Conservation (phyloP, 2,329 filamentous ascomycete genomes). For the Camillea tinctor region DNA sequence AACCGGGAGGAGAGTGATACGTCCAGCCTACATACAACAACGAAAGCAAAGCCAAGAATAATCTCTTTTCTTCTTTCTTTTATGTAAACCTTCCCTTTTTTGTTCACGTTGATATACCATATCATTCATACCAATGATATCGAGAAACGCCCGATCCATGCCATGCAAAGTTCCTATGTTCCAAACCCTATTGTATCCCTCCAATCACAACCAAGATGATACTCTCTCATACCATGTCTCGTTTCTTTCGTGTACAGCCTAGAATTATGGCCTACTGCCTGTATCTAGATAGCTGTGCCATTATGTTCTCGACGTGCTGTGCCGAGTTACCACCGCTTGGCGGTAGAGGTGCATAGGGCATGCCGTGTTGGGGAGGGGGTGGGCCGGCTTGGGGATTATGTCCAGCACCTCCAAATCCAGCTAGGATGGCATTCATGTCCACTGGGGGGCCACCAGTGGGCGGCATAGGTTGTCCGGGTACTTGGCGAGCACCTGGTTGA, state of each 20-base stretch:
- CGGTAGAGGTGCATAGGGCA: conserved; percentile 27
- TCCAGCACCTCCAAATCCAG: conserved; percentile 29
- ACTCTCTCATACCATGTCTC: background rate
- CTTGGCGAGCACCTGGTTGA: conserved; percentile 21
- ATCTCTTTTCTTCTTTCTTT: background rate
- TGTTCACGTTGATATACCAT: background rate
- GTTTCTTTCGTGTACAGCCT: background rate
- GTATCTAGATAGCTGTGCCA: conserved; percentile 68
- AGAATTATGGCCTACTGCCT: conserved; percentile 46
- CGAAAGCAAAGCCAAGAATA: no score
- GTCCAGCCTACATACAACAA: no score
- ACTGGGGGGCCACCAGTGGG: conserved; percentile 26
- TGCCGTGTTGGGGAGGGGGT: conserved; percentile 17
- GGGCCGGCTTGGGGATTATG: conserved; percentile 23
- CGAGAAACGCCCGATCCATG: background rate
- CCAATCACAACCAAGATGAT: background rate
- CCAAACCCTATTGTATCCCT: background rate
- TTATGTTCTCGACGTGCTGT: conserved; percentile 68
- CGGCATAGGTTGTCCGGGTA: conserved; percentile 34
- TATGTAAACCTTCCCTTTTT: background rate
- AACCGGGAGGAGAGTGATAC: no score
- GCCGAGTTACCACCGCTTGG: conserved; percentile 38
- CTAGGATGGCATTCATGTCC: conserved; percentile 27
- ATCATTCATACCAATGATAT: background rate
- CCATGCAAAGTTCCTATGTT: background rate